Conservation (phyloP, 352 stramenopile species). For the Globisporangium uncinulatum region DNA sequence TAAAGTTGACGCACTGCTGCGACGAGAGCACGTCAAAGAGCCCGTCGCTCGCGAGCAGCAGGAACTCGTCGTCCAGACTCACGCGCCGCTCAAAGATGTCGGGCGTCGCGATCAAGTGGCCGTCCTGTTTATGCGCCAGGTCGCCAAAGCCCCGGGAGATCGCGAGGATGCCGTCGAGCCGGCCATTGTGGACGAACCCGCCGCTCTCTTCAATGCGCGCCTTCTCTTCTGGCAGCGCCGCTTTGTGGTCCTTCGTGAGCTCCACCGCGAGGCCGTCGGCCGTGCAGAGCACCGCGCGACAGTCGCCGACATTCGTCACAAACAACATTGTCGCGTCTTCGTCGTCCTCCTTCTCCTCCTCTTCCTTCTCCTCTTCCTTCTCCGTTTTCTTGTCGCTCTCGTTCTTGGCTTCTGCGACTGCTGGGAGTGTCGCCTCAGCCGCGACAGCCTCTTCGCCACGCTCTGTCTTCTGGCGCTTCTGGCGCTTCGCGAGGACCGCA, state of each 20-base stretch:
- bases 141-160: conserved; percentile 88
- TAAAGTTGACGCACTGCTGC: conserved; percentile 89
- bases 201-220: conserved; percentile 72
- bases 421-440: neutral
- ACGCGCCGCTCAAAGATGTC: conserved; percentile 73
- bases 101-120: conserved; percentile 80
- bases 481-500: conserved; percentile 45
- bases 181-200: conserved; percentile 86
- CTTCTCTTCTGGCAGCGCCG: conserved; percentile 68
- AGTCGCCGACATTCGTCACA: conserved; percentile 88
- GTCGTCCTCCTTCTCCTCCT: conserved; percentile 8
- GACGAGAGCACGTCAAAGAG: conserved; percentile 90
- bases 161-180: conserved; percentile 82
- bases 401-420: conserved; percentile 3
- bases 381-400: conserved; percentile 8
- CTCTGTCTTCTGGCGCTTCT: conserved; percentile 8
- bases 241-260: conserved; percentile 87
- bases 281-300: conserved; percentile 82
- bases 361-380: neutral
- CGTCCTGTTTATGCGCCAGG: conserved; percentile 84
- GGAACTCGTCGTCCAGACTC: conserved; percentile 74
- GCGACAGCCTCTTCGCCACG: neutral
- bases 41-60: conserved; percentile 89
- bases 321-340: conserved; percentile 54
- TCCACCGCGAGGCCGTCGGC: conserved; percentile 65